These are phyloP conservation scores for Secale cereale DNA, from an alignment of 176 grass and related monocot species.

Conservation along the genomic window DNA sequence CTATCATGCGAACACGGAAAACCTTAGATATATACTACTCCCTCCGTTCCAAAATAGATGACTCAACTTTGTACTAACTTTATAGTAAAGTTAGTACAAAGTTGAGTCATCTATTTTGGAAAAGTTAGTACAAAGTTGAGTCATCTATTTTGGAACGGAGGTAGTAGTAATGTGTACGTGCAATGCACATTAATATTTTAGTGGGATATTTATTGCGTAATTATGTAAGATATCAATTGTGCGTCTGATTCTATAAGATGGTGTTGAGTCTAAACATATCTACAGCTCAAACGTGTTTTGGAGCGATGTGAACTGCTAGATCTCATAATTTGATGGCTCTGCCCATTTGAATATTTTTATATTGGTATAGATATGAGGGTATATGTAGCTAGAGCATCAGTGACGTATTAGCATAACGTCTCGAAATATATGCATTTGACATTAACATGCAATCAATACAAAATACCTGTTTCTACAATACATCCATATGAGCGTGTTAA, in stretches of 20 bases:
- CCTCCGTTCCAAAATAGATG: too few species aligned
- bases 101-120: too few species aligned
- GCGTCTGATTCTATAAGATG: background rate
- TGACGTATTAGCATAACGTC: background rate
- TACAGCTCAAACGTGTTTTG: background rate
- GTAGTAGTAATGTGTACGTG: too few species aligned
- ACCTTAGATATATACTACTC: constrained; percentile 23
- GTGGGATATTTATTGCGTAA: background rate
- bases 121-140: too few species aligned
- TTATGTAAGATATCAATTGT: background rate
- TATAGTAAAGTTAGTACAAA: too few species aligned
- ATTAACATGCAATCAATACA: background rate
- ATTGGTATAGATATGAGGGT: background rate
- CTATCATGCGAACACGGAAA: constrained; percentile 38
- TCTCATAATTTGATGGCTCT: background rate
- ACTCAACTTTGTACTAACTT: too few species aligned
- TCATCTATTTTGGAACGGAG: too few species aligned
- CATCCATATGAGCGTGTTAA: background rate
- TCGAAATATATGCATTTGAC: constrained; percentile 17
- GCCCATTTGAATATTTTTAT: background rate
- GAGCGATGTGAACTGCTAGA: background rate
- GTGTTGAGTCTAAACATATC: background rate
- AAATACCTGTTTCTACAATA: background rate
- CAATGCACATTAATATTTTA: background rate
- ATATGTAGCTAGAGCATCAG: constrained; percentile 13